A percentile compares a stretch with the other conserved stretches of the same genome.
phyloP scores from a whole-genome alignment of 805 yeast genomes.

The Teunomyces barrocoloradensis region DNA sequence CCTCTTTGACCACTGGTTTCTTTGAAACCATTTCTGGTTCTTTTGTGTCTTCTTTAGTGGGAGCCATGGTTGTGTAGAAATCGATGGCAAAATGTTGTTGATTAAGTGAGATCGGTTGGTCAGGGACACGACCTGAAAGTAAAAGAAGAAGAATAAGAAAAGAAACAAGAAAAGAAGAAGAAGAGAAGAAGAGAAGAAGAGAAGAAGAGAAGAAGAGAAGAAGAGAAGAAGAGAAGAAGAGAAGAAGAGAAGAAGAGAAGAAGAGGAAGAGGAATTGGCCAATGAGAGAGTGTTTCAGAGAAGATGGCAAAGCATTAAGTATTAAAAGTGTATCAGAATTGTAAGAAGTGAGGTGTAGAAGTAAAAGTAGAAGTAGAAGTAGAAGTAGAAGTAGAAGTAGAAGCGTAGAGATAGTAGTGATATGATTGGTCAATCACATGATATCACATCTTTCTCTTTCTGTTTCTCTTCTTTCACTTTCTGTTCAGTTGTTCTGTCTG shows the following conservation, averaged over 20 bases:
- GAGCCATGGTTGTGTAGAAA: constrained; percentile 28
- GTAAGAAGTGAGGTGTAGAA: no score
- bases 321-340: neutral
- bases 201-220: neutral
- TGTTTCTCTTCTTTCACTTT: neutral
- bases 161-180: neutral
- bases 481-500: neutral
- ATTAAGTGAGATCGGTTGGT: neutral
- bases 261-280: neutral
- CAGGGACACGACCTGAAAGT: neutral
- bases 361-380: no score
- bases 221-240: no score
- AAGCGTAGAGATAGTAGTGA: no score
- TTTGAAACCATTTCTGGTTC: constrained; percentile 16
- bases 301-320: neutral
- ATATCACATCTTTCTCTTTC: neutral
- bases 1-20: constrained; percentile 46
- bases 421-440: no score
- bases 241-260: neutral
- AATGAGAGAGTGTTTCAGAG: no score
- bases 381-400: no score
- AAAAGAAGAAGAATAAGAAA: neutral
- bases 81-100: constrained; percentile 5
- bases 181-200: neutral
- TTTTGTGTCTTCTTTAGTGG: constrained; percentile 25